Evolutionary conservation across 2,329 filamentous ascomycete species (phyloP), one percentile per base, ranked within the genome.

Genomic region (Mariannaea elegans): DNA sequence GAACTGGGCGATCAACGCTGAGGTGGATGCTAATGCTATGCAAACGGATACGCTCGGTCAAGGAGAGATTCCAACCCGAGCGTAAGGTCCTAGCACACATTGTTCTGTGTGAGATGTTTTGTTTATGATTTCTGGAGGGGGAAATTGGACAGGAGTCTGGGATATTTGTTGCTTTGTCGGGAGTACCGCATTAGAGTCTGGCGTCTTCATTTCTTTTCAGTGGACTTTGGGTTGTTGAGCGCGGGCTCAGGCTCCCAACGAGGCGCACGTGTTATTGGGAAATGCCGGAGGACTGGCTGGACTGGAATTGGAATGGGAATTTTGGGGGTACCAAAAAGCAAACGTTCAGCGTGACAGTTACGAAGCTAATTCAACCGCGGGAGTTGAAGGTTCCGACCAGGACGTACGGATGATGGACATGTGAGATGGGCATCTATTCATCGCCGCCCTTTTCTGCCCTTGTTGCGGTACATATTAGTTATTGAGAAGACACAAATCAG

Each of bases 1-100:
- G 39, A 72, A 65, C 38, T 70, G 72, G 62, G 66, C 67, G 6
- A 65, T 74, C 31, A 72, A 73, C 29, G 56, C 67, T 1, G 71
- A 73, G 19, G 65, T 64, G 9, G 71, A 74, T 18, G 51, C 49
- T 4, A 45, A 50, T 46, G 47, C 39, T 21, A 56, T 65, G 36
- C 54, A 64, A 44, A 55, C 34, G 2, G 65, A 68, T 12, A 42
- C 36, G 19, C 62, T 38, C 18, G 41, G 24, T 18, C 56, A 63
- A 4, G 59, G 62, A 23, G 63, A 67, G 31, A 52, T 71, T 51
- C 29, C 53, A 36, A 64, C 65, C 10, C 66, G 53, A 23, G 68
- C 63, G 23, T 70, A 67, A 54, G 31, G 38, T 32, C 23, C 42
- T 7, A 38, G 12, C 13, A 21, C 23, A 34, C 23, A 7, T 14